Evolutionary conservation across 257 asterid genomes (phyloP).

Genomic region (Craterostigma plantagineum): DNA sequence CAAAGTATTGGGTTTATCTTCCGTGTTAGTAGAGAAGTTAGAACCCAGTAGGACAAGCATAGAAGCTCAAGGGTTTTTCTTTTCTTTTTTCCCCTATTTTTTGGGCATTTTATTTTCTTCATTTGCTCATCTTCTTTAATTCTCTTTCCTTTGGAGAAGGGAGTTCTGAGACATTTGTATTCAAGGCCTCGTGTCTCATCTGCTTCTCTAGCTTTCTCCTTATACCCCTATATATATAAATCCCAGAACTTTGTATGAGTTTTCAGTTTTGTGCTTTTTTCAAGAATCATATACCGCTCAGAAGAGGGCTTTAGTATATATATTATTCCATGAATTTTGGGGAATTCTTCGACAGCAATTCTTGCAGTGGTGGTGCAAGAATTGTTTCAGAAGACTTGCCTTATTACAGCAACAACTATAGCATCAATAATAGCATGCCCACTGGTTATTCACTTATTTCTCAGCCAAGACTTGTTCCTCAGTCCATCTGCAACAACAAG

Average conservation of each 20-base stretch:
- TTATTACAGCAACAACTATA: slow-evolving; percentile 6
- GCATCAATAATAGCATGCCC: slow-evolving; percentile 19
- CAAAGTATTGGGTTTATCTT: neutral
- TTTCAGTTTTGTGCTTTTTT: neutral
- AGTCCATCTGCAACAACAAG: slow-evolving; percentile 25
- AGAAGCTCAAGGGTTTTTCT: slow-evolving; percentile 1
- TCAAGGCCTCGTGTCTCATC: slow-evolving; percentile 27
- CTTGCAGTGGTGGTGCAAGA: slow-evolving; percentile 27
- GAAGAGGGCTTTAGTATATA: neutral
- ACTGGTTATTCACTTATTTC: too few relatives aligned
- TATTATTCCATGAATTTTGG: slow-evolving; percentile 69
- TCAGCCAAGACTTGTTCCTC: slow-evolving; percentile 31
- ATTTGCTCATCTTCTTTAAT: neutral
- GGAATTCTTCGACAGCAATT: slow-evolving; percentile 52
- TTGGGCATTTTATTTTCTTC: slow-evolving; percentile 23
- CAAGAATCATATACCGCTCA: neutral
- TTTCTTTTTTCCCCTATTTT: slow-evolving; percentile 11
- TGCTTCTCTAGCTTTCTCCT: slow-evolving; percentile 9
- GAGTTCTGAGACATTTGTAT: slow-evolving; percentile 26
- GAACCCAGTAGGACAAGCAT: slow-evolving; percentile 27
- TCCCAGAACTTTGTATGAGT: neutral
- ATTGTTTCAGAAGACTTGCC: slow-evolving; percentile 11
- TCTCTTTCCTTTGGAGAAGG: slow-evolving; percentile 8
- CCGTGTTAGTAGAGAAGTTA: slow-evolving; percentile 6
- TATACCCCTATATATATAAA: too few relatives aligned